Base-by-base conservation (phyloP, 257 asterid species). In the Jacaranda mimosifolia region DNA sequence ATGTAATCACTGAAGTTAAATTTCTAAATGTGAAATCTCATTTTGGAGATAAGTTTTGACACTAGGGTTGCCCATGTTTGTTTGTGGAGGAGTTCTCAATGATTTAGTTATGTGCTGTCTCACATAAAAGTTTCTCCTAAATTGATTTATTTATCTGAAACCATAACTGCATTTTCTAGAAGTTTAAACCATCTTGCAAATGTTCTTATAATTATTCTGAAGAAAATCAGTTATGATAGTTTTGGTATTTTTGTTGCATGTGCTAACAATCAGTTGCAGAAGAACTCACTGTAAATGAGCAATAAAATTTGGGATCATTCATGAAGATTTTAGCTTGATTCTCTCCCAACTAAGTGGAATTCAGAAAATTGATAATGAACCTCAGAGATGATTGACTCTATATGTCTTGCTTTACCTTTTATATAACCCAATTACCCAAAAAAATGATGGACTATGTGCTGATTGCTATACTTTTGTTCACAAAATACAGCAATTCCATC, bases 21-120 rank as follows among this genome's bases (percentile, higher is more conserved):
- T 60, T 79, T 70, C 40, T 35, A 45, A 63, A n/a, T n/a, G 38
- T 73, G 68, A 74, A 70, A 53, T 77, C 63, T 49, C 14, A 56
- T 76, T 77, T 26, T 73, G 62, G 73, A 62, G 52, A 21, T 9
- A 17, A 35, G 39, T 42, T 35, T 63, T 19, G 46, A 17, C 51
- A 21, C 21, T 56, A 36, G 45, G 26, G 53, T 46, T 57, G 78
- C 75, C 7, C 7, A 63, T 66, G 46, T 42, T 35, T 51, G 42
- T 63, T 39, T 8, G 21, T 46, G 51, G 35, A 21, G 46, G 70
- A 63, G 58, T 60, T 58, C 42, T 63, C 15, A 36, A 11, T 51
- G 68, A 62, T 56, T 36, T 57, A 56, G 40, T 26, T 36, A 14
- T 45, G 13, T 71, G 69, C 18, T 10, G 53, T 55, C 56, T 73